phyloP scores from a whole-genome alignment of 2,329 filamentous ascomycete genomes.

The Aspergillus sclerotialis region DNA sequence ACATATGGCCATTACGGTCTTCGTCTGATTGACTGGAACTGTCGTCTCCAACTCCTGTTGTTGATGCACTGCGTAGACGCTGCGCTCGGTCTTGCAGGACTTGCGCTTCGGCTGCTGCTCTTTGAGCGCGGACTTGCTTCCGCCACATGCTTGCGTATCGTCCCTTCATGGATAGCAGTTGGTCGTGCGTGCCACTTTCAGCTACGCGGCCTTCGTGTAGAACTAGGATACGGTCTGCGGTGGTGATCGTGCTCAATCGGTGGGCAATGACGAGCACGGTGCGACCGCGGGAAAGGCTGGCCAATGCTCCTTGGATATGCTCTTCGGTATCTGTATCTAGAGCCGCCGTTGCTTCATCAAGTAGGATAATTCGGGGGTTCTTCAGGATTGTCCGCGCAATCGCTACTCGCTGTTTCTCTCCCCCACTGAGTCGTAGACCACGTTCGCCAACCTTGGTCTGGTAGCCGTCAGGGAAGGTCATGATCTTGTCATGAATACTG shows the following conservation, averaged over 20 bases:
- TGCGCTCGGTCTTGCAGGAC: conserved; percentile 38
- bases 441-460: conserved; percentile 86
- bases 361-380: conserved; percentile 81
- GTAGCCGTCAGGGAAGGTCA: conserved; percentile 82
- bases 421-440: conserved; percentile 77
- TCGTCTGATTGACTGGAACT: conserved; percentile 45
- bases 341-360: conserved; percentile 89
- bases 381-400: conserved; percentile 92
- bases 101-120: conserved; percentile 56
- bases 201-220: conserved; percentile 68
- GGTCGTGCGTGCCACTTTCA: conserved; percentile 71
- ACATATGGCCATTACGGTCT: conserved; percentile 26
- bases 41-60: conserved; percentile 34
- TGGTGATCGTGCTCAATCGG: conserved; percentile 76
- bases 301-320: conserved; percentile 82
- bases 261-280: conserved; percentile 95
- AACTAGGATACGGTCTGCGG: conserved; percentile 78
- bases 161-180: conserved; percentile 63
- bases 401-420: conserved; percentile 88
- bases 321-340: conserved; percentile 89
- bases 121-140: conserved; percentile 75
- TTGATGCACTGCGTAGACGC: conserved; percentile 35
- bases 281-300: conserved; percentile 71
- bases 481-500: conserved; percentile 87
- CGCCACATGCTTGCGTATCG: conserved; percentile 83